Evolutionary conservation across 768 basidiomycete species (phyloP).

Genomic region (Pisolithus tinctorius): DNA sequence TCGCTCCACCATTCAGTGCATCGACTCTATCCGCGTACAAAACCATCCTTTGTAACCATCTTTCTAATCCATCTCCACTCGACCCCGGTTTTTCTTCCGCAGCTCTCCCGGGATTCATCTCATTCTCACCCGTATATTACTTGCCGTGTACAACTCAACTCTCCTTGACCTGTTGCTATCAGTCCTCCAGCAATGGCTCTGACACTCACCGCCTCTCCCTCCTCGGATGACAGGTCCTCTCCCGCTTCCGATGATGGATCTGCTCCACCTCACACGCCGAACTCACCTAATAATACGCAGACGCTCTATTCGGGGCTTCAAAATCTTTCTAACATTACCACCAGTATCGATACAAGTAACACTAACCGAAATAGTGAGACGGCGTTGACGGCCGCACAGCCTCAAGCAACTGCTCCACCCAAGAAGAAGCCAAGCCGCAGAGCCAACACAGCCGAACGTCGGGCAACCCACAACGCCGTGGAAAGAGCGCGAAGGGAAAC

Average conservation of each 20-base stretch:
- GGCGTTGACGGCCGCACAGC: not conserved
- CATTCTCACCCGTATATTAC: not conserved
- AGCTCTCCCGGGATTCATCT: too few relatives aligned
- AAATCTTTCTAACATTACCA: constrained; percentile 9
- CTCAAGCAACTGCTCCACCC: constrained; percentile 25
- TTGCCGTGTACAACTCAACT: not conserved
- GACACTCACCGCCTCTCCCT: constrained; percentile 34
- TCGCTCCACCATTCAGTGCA: not conserved
- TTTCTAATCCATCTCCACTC: constrained; percentile 10
- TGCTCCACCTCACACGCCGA: constrained; percentile 42
- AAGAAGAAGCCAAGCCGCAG: constrained; percentile 83
- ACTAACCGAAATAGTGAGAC: constrained; percentile 15
- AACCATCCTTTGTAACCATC: constrained; percentile 12
- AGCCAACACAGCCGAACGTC: constrained; percentile 93
- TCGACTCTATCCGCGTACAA: constrained; percentile 14
- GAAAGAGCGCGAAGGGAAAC: constrained; percentile 92
- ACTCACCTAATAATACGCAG: constrained; percentile 31
- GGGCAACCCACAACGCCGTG: constrained; percentile 96
- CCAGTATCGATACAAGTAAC: constrained; percentile 15
- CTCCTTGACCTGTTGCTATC: constrained; percentile 4
- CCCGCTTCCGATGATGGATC: constrained; percentile 35
- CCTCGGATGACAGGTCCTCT: constrained; percentile 33
- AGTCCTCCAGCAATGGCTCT: constrained; percentile 25
- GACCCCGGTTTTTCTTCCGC: not conserved
- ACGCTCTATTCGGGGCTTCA: constrained; percentile 24